Evolutionary conservation across 169 alveolate genomes (phyloP).

Genomic region (Cryptosporidium xiaoi): DNA sequence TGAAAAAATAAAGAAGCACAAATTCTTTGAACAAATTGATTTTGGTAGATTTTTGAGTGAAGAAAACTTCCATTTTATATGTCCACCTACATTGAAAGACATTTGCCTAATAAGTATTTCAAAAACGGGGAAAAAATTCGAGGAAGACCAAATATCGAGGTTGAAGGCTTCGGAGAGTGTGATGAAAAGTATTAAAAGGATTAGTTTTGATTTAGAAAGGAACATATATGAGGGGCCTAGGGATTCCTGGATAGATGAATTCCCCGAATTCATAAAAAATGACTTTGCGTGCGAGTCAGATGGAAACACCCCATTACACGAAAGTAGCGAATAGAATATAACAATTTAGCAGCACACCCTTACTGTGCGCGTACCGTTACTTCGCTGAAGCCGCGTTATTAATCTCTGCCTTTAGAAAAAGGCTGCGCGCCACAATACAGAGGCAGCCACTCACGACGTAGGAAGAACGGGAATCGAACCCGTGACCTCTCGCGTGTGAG

Average conservation of each 20-base stretch:
- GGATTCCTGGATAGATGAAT: conserved; percentile 61
- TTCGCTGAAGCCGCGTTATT: too few relatives aligned
- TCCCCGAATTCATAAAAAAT: neutral
- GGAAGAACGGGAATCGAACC: conserved; percentile 95
- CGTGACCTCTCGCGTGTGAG: conserved; percentile 97
- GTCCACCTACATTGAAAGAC: conserved; percentile 50
- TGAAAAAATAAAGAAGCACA: conserved; percentile 16
- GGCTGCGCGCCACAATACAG: neutral
- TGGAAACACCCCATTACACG: neutral
- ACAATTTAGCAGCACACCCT: neutral
- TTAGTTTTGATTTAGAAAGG: conserved; percentile 23
- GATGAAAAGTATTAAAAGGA: neutral
- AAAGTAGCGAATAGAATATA: neutral
- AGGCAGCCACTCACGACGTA: neutral
- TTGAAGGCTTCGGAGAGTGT: neutral
- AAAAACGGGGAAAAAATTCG: conserved; percentile 5
- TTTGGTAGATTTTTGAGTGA: neutral
- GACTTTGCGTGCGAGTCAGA: neutral
- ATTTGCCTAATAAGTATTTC: conserved; percentile 29
- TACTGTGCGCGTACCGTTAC: neutral
- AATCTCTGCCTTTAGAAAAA: neutral
- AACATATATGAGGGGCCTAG: conserved; percentile 68
- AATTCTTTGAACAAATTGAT: conserved; percentile 28
- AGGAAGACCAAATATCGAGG: neutral
- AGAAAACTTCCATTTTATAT: neutral